Evolutionary conservation across 106 monocot genomes (phyloP).

Genomic region (Platanthera guangdongensis): DNA sequence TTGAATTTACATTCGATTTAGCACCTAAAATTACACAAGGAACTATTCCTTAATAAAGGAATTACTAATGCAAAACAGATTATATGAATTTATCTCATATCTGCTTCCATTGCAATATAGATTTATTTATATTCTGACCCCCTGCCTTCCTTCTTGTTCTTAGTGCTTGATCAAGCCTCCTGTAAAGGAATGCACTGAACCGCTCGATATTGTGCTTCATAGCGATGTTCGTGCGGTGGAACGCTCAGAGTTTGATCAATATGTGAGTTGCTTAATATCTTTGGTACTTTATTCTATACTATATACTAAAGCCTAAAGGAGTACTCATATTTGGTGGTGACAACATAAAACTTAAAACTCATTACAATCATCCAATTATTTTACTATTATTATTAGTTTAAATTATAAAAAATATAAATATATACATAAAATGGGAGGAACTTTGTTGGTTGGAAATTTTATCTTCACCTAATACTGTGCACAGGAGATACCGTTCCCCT

Average conservation of each 20-base stretch:
- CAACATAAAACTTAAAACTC: neutral
- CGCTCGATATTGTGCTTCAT: conserved; percentile 74
- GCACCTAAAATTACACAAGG: neutral
- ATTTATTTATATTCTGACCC: neutral
- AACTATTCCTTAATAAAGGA: neutral
- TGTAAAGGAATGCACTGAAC: conserved; percentile 74
- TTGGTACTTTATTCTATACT: neutral
- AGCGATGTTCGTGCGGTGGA: conserved; percentile 86
- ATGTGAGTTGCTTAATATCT: conserved; percentile 35
- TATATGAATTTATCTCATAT: neutral
- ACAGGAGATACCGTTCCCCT: too few species aligned
- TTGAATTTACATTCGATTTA: too few species aligned
- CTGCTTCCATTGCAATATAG: neutral
- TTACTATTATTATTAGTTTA: neutral
- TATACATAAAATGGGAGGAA: too few species aligned
- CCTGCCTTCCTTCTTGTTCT: neutral
- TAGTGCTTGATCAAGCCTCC: conserved; percentile 80
- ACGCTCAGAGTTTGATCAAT: conserved; percentile 72
- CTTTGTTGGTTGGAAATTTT: too few species aligned
- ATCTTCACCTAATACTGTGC: too few species aligned
- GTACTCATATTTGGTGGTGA: neutral
- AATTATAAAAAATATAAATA: neutral
- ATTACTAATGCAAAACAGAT: neutral
- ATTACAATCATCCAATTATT: neutral
- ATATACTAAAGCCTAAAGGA: too few species aligned